These are phyloP conservation scores for Pythium pyrilobum DNA, from an alignment of 352 stramenopile genomes.

Conservation along the genomic window DNA sequence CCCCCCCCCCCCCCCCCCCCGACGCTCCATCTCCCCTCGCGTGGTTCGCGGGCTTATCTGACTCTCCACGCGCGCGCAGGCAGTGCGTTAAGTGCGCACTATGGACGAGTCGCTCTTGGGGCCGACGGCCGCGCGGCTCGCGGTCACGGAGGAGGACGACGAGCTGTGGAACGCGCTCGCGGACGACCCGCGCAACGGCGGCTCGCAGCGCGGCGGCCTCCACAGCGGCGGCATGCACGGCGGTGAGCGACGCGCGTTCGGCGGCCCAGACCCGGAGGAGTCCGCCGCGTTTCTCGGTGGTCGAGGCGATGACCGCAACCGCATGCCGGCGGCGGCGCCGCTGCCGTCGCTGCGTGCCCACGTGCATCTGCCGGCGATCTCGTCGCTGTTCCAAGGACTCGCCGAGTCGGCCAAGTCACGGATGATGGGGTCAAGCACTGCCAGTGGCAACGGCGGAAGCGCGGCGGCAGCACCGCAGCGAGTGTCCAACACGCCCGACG, in stretches of 20 bases:
- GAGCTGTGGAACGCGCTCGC: constrained; percentile 72
- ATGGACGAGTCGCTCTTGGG: constrained; percentile 73
- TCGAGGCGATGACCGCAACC: background rate
- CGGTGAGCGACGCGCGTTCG: constrained; percentile 4
- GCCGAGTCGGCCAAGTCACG: constrained; percentile 45
- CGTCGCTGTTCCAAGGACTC: constrained; percentile 66
- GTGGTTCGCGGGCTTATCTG: too few relatives aligned
- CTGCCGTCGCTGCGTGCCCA: constrained; percentile 65
- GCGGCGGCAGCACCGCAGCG: background rate
- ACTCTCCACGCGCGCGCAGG: background rate
- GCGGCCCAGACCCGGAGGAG: constrained; percentile 7
- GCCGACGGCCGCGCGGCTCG: constrained; percentile 14
- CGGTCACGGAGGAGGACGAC: constrained; percentile 58
- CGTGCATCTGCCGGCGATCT: constrained; percentile 73
- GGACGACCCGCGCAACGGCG: constrained; percentile 23
- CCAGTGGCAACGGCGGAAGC: background rate
- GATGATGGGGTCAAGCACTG: constrained; percentile 12
- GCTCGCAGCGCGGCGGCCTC: background rate
- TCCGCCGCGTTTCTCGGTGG: constrained; percentile 10
- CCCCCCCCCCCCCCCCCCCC: too few relatives aligned
- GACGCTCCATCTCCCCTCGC: too few relatives aligned
- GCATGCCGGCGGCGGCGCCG: constrained; percentile 6
- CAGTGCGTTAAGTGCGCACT: background rate
- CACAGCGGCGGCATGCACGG: background rate
- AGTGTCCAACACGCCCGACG: constrained; percentile 53